Evolutionary conservation across 1,139 yeast species (phyloP).

Genomic region (Candida anutae): DNA sequence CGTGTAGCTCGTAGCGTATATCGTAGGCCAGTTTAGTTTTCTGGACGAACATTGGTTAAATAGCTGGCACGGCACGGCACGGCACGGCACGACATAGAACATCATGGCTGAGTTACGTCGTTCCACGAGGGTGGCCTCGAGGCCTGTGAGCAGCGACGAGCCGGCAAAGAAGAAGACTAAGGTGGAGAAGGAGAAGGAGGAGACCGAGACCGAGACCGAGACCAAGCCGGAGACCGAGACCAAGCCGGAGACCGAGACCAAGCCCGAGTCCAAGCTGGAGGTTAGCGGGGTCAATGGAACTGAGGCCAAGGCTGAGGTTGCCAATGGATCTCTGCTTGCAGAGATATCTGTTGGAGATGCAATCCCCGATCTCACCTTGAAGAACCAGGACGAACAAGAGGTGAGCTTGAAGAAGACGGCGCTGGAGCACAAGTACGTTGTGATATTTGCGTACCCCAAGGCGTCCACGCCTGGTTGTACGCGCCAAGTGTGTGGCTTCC

Average conservation of each 20-base stretch:
- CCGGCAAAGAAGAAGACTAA: constrained; percentile 18
- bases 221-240: constrained; percentile 7
- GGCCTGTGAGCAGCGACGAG: constrained; percentile 4
- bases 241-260: constrained; percentile 6
- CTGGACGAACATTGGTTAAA: too few species aligned
- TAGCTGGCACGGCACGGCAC: too few species aligned
- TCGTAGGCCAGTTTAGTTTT: too few species aligned
- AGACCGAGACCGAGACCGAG: constrained; percentile 4
- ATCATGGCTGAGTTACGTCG: constrained; percentile 47
- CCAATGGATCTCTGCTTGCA: constrained; percentile 3
- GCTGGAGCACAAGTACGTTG: constrained; percentile 39
- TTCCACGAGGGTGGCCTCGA: constrained; percentile 14
- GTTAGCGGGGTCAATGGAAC: constrained; percentile 6
- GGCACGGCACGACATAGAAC: too few species aligned
- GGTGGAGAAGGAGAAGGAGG: constrained; percentile 3
- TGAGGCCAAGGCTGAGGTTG: constrained; percentile 6
- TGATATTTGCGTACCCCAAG: constrained; percentile 78
- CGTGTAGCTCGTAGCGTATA: too few species aligned
- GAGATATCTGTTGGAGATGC: constrained; percentile 55
- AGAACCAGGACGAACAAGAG: constrained; percentile 60
- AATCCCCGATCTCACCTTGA: constrained; percentile 57
- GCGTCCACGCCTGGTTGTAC: constrained; percentile 97
- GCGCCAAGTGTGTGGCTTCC: constrained; percentile 85
- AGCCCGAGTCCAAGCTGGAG: constrained; percentile 6
- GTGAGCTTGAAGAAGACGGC: constrained; percentile 46